Percentiles rank a stretch among this genome's conserved stretches.
Conservation (phyloP, 192 early-diverging fungal species). For the Podila minutissima region DNA sequence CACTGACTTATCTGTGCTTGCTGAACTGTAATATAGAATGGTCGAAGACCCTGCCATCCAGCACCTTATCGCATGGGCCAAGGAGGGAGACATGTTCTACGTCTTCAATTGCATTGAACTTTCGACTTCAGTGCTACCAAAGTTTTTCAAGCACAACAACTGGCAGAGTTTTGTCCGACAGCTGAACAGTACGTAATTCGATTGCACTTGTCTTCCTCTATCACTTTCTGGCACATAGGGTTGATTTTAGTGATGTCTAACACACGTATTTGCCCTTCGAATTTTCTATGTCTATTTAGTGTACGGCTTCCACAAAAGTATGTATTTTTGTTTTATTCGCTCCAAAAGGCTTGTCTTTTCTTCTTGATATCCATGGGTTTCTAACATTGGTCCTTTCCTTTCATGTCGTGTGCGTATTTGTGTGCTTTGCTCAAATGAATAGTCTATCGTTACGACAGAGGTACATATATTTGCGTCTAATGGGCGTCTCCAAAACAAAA, state of each 20-base stretch:
- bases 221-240: neutral
- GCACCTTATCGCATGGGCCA: slow-evolving; percentile 81
- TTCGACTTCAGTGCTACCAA: slow-evolving; percentile 78
- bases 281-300: slow-evolving; percentile 44
- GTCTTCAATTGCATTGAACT: slow-evolving; percentile 89
- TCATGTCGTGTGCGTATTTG: neutral
- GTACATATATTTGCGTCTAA: neutral
- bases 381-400: neutral
- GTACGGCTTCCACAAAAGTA: slow-evolving; percentile 86
- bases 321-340: slow-evolving; percentile 8
- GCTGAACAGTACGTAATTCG: slow-evolving; percentile 72
- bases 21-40: slow-evolving; percentile 59
- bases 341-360: slow-evolving; percentile 2
- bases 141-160: slow-evolving; percentile 93
- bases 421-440: neutral
- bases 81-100: slow-evolving; percentile 85
- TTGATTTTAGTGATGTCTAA: neutral
- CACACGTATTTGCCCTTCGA: neutral
- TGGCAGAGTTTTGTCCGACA: slow-evolving; percentile 92
- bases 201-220: neutral
- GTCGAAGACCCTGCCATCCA: slow-evolving; percentile 74
- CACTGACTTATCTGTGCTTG: neutral
- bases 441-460: slow-evolving; percentile 47
- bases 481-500: neutral
- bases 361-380: neutral